Base-by-base conservation (phyloP, 1,284 basidiomycete genomes). In the Earliella scabrosa region DNA sequence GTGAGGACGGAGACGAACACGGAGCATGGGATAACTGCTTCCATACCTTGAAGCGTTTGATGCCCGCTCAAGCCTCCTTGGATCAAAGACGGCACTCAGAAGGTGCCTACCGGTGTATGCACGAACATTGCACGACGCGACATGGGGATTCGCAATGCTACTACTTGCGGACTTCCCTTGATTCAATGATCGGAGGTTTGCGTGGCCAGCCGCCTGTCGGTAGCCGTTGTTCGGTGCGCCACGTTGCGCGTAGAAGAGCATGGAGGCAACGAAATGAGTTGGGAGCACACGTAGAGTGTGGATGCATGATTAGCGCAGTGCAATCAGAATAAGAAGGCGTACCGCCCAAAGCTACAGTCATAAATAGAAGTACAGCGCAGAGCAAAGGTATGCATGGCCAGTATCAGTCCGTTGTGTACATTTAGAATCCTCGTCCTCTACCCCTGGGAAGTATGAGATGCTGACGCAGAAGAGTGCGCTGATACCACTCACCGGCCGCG, bases 401-500 rank as follows among this genome's bases (percentile, higher is more conserved):
- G 27, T 29, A 36, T 7, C 16, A 23, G 63, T 64, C 62, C 68
- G 46, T 60, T 67, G 72, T 71, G 66, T 64, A 50, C 52, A 31
- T 31, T 79, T 71, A 90, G 66, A 74, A 87, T 45, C 88, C 88
- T 63, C 88, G 85, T 61, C 87, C 88, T 64, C 88, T 75, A 54
- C 88, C 88, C 75, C 88, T 90, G 68, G 21, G 43, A 45, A 50
- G 52, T 32, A 43, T 50, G 47, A 55, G 59, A 50, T 49, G 34
- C 38, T 45, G n/a, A 0, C 45, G 38, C n/a, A 34, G 38, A 20
- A 23, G 13, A 26, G 24, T 16, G 44, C 36, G 10, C 40, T 41
- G 14, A 32, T 32, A 16, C 20, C 2, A 52, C 86, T 75, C 70
- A 93, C 91, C 93, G 85, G 67, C 91, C 91, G 63, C 93, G 86